Conservation (phyloP, 495 filamentous ascomycete species). For the Penicillium turbatum region DNA sequence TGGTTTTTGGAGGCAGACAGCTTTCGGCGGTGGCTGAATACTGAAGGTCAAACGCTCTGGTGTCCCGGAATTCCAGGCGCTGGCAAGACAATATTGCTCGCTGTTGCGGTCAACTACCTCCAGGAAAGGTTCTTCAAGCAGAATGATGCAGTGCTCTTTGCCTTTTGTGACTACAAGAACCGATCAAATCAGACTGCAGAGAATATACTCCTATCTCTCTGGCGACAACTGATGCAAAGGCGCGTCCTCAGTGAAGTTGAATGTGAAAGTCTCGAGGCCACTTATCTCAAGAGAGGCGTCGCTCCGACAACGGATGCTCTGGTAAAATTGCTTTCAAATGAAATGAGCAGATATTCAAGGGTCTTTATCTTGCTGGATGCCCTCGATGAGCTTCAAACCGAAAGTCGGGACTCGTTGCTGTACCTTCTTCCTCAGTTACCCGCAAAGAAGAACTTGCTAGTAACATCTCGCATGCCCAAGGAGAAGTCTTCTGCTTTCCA, state of each 20-base stretch:
- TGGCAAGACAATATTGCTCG: background rate
- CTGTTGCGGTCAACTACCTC: slow-evolving; percentile 1
- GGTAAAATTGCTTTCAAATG: background rate
- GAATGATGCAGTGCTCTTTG: background rate
- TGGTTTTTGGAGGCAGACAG: background rate
- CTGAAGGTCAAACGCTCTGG: background rate
- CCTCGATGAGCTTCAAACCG: background rate
- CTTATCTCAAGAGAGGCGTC: slow-evolving; percentile 1
- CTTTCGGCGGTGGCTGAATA: background rate
- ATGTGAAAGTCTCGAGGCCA: background rate
- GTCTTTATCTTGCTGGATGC: background rate
- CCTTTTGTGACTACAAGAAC: slow-evolving; percentile 4
- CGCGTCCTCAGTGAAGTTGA: background rate
- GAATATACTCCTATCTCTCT: background rate
- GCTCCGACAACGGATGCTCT: background rate
- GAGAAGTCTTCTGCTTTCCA: background rate
- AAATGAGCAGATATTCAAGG: background rate
- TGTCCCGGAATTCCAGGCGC: slow-evolving; percentile 4
- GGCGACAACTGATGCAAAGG: slow-evolving; percentile 2
- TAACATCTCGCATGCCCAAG: background rate
- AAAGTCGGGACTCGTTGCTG: background rate
- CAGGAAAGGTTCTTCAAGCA: background rate
- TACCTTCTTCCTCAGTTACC: background rate
- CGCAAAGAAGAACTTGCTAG: background rate
- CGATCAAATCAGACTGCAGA: background rate